phyloP scores from a whole-genome alignment of 805 yeast species.

The Suhomyces vadensis region DNA sequence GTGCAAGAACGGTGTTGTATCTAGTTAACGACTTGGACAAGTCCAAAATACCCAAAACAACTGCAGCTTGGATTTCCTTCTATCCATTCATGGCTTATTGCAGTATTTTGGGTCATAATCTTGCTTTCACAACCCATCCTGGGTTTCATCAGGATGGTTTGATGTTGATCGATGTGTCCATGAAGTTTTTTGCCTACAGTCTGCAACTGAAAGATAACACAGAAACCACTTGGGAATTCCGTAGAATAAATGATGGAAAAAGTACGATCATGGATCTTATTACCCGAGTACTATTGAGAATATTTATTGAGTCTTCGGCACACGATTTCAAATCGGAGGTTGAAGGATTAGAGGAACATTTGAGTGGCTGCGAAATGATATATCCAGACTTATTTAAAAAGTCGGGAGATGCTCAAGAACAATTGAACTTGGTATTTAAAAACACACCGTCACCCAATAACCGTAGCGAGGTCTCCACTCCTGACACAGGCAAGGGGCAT shows the following conservation, averaged over 20 bases:
- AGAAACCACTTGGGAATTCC: conserved; percentile 5
- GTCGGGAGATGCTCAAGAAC: background rate
- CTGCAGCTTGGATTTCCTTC: conserved; percentile 20
- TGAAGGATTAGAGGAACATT: conserved; percentile 21
- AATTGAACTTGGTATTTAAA: background rate
- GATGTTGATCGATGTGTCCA: conserved; percentile 22
- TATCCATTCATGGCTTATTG: conserved; percentile 27
- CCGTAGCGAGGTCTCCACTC: too few species aligned
- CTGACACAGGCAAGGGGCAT: too few species aligned
- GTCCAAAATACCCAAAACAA: conserved; percentile 15
- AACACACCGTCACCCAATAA: too few species aligned
- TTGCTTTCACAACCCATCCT: conserved; percentile 19
- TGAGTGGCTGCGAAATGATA: conserved; percentile 16
- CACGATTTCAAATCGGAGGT: conserved; percentile 15
- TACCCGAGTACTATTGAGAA: conserved; percentile 24
- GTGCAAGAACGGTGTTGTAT: conserved; percentile 28
- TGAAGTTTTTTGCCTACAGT: conserved; percentile 13
- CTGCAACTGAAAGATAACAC: background rate
- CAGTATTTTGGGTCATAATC: conserved; percentile 23
- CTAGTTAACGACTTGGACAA: conserved; percentile 14
- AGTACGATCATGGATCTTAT: conserved; percentile 18
- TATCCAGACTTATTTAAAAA: conserved; percentile 17
- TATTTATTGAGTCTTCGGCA: conserved; percentile 20
- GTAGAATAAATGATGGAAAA: conserved; percentile 6
- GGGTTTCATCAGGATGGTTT: conserved; percentile 20